Percentiles rank a stretch among this genome's conserved stretches.
phyloP scores from a whole-genome alignment of 495 filamentous ascomycete genomes.

The Trichoderma orchidacearum region DNA sequence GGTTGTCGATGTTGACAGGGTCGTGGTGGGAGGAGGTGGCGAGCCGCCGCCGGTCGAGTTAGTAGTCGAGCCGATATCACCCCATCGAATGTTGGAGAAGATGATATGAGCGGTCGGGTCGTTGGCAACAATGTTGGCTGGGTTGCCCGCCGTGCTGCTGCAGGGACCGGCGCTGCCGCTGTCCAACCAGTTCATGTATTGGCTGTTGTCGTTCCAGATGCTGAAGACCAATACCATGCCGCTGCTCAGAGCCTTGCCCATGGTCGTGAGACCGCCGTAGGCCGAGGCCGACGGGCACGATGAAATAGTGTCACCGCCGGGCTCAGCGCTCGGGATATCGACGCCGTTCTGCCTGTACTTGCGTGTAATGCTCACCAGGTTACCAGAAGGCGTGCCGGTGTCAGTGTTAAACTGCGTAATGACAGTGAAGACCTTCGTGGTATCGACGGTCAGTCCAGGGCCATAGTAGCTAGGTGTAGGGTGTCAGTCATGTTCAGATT shows the following conservation, averaged over 20 bases:
- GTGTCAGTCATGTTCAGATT: not conserved
- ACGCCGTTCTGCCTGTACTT: constrained; percentile 46
- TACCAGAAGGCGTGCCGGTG: constrained; percentile 31
- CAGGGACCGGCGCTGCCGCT: constrained; percentile 43
- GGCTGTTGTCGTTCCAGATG: constrained; percentile 47
- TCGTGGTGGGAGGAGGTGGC: constrained; percentile 3
- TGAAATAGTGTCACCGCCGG: constrained; percentile 35
- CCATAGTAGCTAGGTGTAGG: constrained; percentile 35
- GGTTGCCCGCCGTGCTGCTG: constrained; percentile 34
- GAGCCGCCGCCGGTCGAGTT: not conserved
- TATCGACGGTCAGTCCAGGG: constrained; percentile 40
- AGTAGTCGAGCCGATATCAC: constrained; percentile 42
- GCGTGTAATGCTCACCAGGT: constrained; percentile 42
- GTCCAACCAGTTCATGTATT: constrained; percentile 54
- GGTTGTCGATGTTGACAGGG: not conserved
- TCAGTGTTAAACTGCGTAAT: constrained; percentile 50
- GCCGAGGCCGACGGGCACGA: constrained; percentile 38
- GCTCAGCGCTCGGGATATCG: constrained; percentile 29
- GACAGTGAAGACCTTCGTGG: constrained; percentile 45
- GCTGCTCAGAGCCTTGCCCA: constrained; percentile 42
- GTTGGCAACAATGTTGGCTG: constrained; percentile 26
- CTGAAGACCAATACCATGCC: constrained; percentile 57
- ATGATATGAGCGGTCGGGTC: constrained; percentile 32
- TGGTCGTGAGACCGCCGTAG: constrained; percentile 41
- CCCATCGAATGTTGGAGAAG: constrained; percentile 48